Percentiles rank a stretch among this genome's conserved stretches.
Evolutionary conservation across 2,329 filamentous ascomycete species (phyloP).

Genomic region (Beauveria asiatica): DNA sequence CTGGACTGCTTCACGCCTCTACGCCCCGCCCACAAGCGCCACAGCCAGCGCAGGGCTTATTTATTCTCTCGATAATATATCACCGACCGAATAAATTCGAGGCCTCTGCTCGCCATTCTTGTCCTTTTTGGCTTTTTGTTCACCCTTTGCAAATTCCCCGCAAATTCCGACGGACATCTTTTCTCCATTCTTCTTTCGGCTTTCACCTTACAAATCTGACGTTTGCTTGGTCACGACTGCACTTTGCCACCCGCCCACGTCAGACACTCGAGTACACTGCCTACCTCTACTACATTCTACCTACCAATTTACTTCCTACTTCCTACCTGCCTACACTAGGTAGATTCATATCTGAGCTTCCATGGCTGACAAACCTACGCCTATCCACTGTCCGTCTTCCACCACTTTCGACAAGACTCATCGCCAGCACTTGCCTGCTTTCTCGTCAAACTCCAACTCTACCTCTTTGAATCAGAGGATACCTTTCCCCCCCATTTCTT

Average conservation of each 20-base stretch:
- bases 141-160: too few species aligned
- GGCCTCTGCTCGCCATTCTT: neutral
- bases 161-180: too few species aligned
- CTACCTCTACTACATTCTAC: too few species aligned
- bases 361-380: constrained; percentile 11
- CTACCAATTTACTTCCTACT: neutral
- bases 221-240: too few species aligned
- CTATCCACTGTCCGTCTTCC: neutral
- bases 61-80: neutral
- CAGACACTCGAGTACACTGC: neutral
- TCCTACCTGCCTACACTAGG: neutral
- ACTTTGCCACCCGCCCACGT: constrained; percentile 11
- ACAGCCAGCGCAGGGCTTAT: constrained; percentile 2
- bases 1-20: neutral
- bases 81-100: neutral
- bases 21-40: constrained; percentile 8
- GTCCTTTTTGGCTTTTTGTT: neutral
- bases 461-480: neutral
- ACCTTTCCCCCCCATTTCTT: constrained; percentile 6
- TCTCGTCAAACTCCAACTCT: constrained; percentile 6
- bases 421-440: neutral
- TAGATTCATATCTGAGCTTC: neutral
- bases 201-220: too few species aligned
- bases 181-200: too few species aligned
- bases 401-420: constrained; percentile 10